Percentiles rank a stretch among this genome's conserved stretches.
Conservation (phyloP, 2,329 filamentous ascomycete genomes). For the Conoideocrella luteorostrata region DNA sequence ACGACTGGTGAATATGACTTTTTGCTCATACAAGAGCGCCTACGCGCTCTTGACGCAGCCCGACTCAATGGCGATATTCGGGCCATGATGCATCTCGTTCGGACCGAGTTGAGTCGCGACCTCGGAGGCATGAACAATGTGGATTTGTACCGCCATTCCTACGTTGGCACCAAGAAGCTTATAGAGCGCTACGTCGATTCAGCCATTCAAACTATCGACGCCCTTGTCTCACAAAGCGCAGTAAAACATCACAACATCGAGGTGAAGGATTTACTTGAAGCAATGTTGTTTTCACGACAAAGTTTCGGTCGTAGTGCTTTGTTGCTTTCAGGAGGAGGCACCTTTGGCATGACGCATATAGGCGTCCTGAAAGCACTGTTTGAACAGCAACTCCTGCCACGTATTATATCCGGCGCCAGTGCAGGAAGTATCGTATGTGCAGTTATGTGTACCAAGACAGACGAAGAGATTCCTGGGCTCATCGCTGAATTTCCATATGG, state of each 20-base stretch:
- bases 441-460: constrained; percentile 69
- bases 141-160: constrained; percentile 74
- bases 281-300: constrained; percentile 65
- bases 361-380: constrained; percentile 79
- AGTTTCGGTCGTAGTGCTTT: constrained; percentile 81
- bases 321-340: constrained; percentile 77
- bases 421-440: constrained; percentile 82
- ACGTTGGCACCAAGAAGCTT: constrained; percentile 78
- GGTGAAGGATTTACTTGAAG: constrained; percentile 55
- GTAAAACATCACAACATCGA: constrained; percentile 46
- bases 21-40: constrained; percentile 59
- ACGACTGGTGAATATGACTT: constrained; percentile 63
- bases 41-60: constrained; percentile 69
- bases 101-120: constrained; percentile 73
- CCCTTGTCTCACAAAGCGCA: constrained; percentile 57
- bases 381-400: constrained; percentile 67
- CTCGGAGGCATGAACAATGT: constrained; percentile 82
- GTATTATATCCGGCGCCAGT: constrained; percentile 82
- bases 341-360: constrained; percentile 88
- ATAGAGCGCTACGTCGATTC: constrained; percentile 85
- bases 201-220: constrained; percentile 65
- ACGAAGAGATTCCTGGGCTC: constrained; percentile 68
- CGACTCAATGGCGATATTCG: constrained; percentile 64
- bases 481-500: constrained; percentile 68
- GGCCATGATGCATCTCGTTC: constrained; percentile 72